Evolutionary conservation across 176 grass and related monocot species (phyloP).

Genomic region (Oryza australiensis): DNA sequence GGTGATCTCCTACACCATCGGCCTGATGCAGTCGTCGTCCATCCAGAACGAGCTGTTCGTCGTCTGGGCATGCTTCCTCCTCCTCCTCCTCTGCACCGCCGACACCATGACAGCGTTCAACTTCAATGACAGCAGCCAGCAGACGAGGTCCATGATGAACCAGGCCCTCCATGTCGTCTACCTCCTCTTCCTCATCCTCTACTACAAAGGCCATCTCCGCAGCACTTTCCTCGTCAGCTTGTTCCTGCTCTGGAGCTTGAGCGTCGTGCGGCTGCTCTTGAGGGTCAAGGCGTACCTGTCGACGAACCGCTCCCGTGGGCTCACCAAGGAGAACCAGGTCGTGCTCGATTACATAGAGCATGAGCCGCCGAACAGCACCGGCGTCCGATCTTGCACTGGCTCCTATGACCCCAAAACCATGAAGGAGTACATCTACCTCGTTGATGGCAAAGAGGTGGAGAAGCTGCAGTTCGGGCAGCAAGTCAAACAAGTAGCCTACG

Average conservation of each 20-base stretch:
- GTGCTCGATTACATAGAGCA: not conserved
- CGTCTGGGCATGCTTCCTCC: conserved; percentile 31
- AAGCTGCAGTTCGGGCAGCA: not conserved
- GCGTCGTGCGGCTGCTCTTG: not conserved
- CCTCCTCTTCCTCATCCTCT: conserved; percentile 25
- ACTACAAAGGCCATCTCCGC: conserved; percentile 11
- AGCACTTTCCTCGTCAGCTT: not conserved
- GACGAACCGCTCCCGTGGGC: not conserved
- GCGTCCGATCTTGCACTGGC: too few species aligned
- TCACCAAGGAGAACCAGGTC: conserved; percentile 12
- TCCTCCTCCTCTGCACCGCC: conserved; percentile 31
- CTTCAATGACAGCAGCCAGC: conserved; percentile 15
- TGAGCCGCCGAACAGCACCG: not conserved
- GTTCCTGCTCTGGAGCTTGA: conserved; percentile 14
- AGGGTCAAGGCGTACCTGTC: conserved; percentile 1
- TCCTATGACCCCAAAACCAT: not conserved
- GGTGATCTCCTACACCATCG: conserved; percentile 32
- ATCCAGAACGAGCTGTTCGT: conserved; percentile 32
- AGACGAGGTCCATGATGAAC: conserved; percentile 28
- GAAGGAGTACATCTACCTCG: conserved; percentile 12
- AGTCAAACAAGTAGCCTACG: not conserved
- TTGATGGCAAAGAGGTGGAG: not conserved
- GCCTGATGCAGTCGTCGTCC: conserved; percentile 24
- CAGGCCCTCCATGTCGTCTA: conserved; percentile 19
- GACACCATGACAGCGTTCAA: conserved; percentile 32